These are phyloP conservation scores for Zalaria obscura DNA, from an alignment of 2,329 filamentous ascomycete genomes.

Conservation along the genomic window DNA sequence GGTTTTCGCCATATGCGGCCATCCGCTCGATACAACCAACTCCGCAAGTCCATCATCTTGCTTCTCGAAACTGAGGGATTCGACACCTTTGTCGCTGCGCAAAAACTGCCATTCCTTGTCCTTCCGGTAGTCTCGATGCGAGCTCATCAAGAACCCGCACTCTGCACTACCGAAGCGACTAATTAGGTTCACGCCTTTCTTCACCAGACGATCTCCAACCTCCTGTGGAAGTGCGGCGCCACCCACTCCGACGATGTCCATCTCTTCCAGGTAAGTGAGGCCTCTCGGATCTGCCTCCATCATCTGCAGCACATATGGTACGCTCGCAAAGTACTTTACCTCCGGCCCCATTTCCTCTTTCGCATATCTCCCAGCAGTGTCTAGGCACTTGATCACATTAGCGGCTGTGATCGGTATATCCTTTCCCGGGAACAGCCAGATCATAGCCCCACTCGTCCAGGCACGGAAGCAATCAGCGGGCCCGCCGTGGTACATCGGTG, in stretches of 20 bases:
- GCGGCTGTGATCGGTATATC: conserved; percentile 39
- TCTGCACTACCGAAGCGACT: conserved; percentile 53
- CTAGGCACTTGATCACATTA: conserved; percentile 37
- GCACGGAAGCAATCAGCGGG: conserved; percentile 48
- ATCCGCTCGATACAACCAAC: conserved; percentile 39
- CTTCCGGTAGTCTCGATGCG: conserved; percentile 37
- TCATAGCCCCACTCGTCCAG: conserved; percentile 44
- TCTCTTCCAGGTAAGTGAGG: conserved; percentile 28
- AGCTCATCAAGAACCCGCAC: conserved; percentile 52
- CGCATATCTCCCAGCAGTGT: conserved; percentile 17
- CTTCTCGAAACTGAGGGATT: conserved; percentile 32
- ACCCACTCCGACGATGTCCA: conserved; percentile 50
- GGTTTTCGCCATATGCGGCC: conserved; percentile 45
- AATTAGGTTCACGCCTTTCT: conserved; percentile 38
- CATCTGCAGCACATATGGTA: conserved; percentile 44
- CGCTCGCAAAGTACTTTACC: conserved; percentile 47
- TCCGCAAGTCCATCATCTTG: conserved; percentile 33
- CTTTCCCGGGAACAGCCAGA: conserved; percentile 49
- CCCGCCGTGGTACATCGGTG: conserved; percentile 52
- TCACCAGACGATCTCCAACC: conserved; percentile 40
- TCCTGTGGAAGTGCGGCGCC: conserved; percentile 42
- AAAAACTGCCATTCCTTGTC: conserved; percentile 51
- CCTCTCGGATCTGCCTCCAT: conserved; percentile 31
- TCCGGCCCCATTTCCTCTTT: conserved; percentile 11
- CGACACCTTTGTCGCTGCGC: conserved; percentile 23